Conservation (phyloP, 108 stramenopile genomes). For the Seminavis robusta region DNA sequence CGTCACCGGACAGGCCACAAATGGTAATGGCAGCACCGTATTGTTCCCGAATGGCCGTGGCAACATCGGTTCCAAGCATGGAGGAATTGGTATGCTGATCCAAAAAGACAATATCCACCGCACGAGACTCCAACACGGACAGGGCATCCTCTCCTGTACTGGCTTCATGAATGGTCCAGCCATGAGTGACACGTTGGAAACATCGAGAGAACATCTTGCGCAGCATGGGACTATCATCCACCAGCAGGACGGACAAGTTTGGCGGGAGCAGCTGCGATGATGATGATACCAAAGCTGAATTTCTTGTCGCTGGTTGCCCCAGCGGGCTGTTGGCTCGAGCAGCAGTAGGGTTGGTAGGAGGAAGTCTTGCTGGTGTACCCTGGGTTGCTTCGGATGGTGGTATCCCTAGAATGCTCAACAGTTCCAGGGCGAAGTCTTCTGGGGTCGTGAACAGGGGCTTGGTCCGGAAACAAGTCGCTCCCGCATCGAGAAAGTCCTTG, state of each 20-base stretch:
- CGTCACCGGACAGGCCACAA: constrained; percentile 29
- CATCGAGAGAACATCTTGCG: constrained; percentile 19
- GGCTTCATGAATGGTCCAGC: constrained; percentile 18
- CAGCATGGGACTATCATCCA: constrained; percentile 20
- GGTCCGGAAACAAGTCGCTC: constrained; percentile 23
- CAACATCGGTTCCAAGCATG: constrained; percentile 17
- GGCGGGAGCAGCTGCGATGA: too few species aligned
- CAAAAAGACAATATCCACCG: constrained; percentile 22
- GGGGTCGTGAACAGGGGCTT: too few species aligned
- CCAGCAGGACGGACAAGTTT: constrained; percentile 19
- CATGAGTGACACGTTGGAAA: constrained; percentile 3
- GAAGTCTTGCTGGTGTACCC: too few species aligned
- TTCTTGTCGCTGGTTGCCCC: too few species aligned
- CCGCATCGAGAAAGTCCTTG: constrained; percentile 15
- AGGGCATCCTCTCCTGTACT: constrained; percentile 23
- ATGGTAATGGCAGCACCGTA: not conserved
- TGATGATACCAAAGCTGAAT: too few species aligned
- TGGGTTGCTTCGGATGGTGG: too few species aligned
- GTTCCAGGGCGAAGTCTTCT: too few species aligned
- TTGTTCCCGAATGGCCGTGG: too few species aligned
- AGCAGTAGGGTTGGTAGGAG: too few species aligned
- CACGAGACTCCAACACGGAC: constrained; percentile 1
- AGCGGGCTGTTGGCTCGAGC: too few species aligned
- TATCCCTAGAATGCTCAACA: too few species aligned
- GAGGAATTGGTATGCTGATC: constrained; percentile 28